Base-by-base conservation (phyloP, 768 basidiomycete genomes). In the Cystofilobasidium bisporidii region DNA sequence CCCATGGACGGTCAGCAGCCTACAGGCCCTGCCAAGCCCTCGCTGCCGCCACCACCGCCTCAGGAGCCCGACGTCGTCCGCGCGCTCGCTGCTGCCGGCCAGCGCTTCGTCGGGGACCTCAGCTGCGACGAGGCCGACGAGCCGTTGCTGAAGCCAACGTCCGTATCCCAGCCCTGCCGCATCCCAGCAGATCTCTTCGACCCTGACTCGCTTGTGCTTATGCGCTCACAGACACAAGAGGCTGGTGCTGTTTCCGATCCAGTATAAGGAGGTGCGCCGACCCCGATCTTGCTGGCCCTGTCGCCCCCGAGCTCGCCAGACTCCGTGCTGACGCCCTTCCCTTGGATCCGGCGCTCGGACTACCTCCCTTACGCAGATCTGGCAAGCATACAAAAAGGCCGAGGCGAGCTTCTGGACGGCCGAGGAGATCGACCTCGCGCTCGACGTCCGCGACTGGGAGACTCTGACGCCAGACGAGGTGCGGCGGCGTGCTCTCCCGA, bases 311-410 rank as follows among this genome's bases (percentile, higher is more conserved):
- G 17, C 15, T n/a, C n/a, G 24, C 10, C n/a, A 4, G 14, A 30
- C 41, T 55, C 30, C 15, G 36, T 18, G 33, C 38, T 55, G 14
- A 14, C 45, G 32, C 1, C 17, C 38, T 15, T 22, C 22, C n/a
- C 33, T 32, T 57, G 10, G n/a, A 22, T 64, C 41, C 20, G 3
- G 2, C n/a, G 5, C 14, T 48, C 5, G 47, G 9, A n/a, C 47
- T 2, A n/a, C 9, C 14, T 4, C 10, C 8, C 24, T 3, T n/a
- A 22, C 14, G 14, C 71, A 94, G 91, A 91, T 96, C 72, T 96
- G 92, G 92, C 84, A 85, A 72, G 85, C 90, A 81, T 97, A 97
- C 82, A 97, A 96, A 80, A 87, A 89, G 72, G 91, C 91, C 0
- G 85, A 97, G 72, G 90, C 91, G 0, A 90, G 87, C 0, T 92